These are phyloP conservation scores for Rhododendron ferrugineum DNA, from an alignment of 148 eudicot genomes.

Conservation along the genomic window DNA sequence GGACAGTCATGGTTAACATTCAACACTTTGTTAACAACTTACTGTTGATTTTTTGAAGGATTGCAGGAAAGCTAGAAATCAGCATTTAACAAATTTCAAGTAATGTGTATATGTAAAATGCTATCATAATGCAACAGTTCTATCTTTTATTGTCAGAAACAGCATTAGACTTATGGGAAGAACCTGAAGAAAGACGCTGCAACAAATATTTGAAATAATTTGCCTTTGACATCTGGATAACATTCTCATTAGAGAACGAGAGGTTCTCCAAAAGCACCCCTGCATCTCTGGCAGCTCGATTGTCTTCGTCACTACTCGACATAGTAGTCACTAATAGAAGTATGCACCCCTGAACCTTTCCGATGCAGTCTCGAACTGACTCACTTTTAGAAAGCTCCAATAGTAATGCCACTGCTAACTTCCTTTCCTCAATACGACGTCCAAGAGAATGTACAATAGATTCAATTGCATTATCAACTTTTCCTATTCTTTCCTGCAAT, in stretches of 20 bases:
- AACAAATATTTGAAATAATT: constrained; percentile 36
- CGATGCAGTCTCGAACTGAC: constrained; percentile 21
- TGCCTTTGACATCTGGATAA: constrained; percentile 39
- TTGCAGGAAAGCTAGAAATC: not conserved
- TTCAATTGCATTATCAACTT: constrained; percentile 23
- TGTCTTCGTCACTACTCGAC: constrained; percentile 27
- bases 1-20: not conserved
- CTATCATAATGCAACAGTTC: not conserved
- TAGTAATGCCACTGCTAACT: constrained; percentile 29
- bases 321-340: constrained; percentile 36
- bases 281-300: constrained; percentile 35
- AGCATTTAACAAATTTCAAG: not conserved
- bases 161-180: not conserved
- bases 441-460: constrained; percentile 36
- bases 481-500: constrained; percentile 36
- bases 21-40: not conserved
- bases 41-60: not conserved
- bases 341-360: constrained; percentile 40
- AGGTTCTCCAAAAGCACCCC: constrained; percentile 31
- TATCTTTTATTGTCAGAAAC: not conserved
- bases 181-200: constrained; percentile 38
- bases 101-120: not conserved
- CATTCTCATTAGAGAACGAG: constrained; percentile 37
- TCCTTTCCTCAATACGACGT: constrained; percentile 31
- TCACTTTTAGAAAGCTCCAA: constrained; percentile 35